Conservation (phyloP, 805 yeast species). For the Hanseniaspora vineae region DNA sequence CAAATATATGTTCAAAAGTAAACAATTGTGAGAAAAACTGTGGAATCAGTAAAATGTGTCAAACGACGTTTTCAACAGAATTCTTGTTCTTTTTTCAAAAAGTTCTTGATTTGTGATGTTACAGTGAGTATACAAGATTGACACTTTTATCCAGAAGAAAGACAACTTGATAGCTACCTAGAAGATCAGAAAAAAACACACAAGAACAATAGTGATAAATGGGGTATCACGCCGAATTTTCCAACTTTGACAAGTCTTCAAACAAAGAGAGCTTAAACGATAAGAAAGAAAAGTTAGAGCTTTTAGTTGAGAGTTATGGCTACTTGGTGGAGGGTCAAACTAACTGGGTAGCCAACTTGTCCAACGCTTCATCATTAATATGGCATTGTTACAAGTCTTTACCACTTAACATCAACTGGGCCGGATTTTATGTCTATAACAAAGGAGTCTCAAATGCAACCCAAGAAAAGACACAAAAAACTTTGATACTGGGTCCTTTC, state of each 20-base stretch:
- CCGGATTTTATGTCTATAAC: constrained; percentile 67
- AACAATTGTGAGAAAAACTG: too few relatives aligned
- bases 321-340: constrained; percentile 50
- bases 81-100: too few relatives aligned
- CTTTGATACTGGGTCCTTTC: constrained; percentile 77
- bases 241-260: not conserved
- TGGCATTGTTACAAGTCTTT: constrained; percentile 79
- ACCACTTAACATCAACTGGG: constrained; percentile 62
- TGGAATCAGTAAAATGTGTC: not conserved
- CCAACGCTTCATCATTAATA: constrained; percentile 74
- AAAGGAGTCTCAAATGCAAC: constrained; percentile 3
- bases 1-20: too few relatives aligned
- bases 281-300: constrained; percentile 34
- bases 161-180: too few relatives aligned
- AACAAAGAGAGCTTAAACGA: not conserved
- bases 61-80: not conserved
- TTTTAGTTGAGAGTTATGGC: constrained; percentile 44
- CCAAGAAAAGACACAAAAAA: constrained; percentile 16
- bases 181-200: not conserved
- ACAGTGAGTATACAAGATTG: too few relatives aligned
- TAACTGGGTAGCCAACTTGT: constrained; percentile 82
- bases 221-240: constrained; percentile 5
- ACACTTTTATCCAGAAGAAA: too few relatives aligned
- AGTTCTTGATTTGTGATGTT: too few relatives aligned
- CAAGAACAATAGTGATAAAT: not conserved